Evolutionary conservation across 805 yeast genomes (phyloP), one percentile per base, ranked within the genome.

Genomic region (Zygotorulaspora florentina): DNA sequence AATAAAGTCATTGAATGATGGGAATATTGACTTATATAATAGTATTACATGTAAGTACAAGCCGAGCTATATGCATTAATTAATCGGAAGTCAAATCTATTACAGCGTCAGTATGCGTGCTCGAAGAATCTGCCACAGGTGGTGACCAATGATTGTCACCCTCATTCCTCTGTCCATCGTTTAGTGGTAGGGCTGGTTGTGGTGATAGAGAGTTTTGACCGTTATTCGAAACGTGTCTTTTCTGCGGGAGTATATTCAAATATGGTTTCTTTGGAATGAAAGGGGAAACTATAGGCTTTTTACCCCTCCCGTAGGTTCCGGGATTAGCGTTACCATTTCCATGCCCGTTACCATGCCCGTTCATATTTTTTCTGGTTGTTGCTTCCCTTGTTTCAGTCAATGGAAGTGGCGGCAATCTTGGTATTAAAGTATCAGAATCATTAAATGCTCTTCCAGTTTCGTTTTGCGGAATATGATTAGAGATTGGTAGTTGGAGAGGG

Each of bases 181-280:
- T 35, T 10, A n/a, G 23, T n/a, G 23, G 11, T 8, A 44, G 42
- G 3, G 48, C 31, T 9, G 42, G 43, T 9, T 29, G 39, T 26
- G 46, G 39, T 8, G 17, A 27, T 26, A 39, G 34, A 5, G 38
- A 18, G 4, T 3, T 37, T 20, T 15, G 12, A 23, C 11, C 13
- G 11, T 29, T 40, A 33, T 46, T 45, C 13, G 49, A 33, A n/a
- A 46, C 38, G 23, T 46, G 57, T 40, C 68, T 54, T 41, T 64
- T 64, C 35, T 57, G 62, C 2, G 68, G 66, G 3, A 62, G 39
- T 25, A 47, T 43, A 29, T 53, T 55, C 30, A 54, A 34, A 44
- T 60, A 63, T 13, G 56, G 59, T 39, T 56, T 61, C 36, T 55
- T 59, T 1, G 69, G 69, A 13, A 65, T 60, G 46, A 65, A 65